Base-by-base conservation (phyloP, 805 yeast species). In the Sugiyamaella floridensis region DNA sequence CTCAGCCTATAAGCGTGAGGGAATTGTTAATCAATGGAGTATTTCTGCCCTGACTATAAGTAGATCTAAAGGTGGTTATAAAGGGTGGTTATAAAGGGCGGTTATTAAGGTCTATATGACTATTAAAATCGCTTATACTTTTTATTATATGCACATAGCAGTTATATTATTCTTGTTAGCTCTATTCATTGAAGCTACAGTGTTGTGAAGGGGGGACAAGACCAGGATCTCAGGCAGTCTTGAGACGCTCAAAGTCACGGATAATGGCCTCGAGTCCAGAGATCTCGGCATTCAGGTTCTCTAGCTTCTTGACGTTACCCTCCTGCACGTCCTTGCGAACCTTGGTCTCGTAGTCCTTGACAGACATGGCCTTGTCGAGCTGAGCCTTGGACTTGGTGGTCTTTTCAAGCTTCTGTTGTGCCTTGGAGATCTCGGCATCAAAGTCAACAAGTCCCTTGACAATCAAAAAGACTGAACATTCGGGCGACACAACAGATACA, bases 401-500 rank as follows among this genome's bases (percentile, higher is more conserved):
- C 69, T 84, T 85, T 55, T 70, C 77, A 63, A 90, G 76, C 75
- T 86, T 92, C 78, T 81, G 81, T 63, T 75, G 70, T 40, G 89
- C 93, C 78, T 92, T 93, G 61, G 75, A 66, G 63, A 93, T 86
- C 74, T 93, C 98, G 52, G 85, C 85, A 63, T 89, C 97, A 61
- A 90, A 79, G 69, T 92, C 97, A 60, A 93, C 83, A 67, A 86
- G 90, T 51, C 98, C 99, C 77, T 89, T 90, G 53, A 92, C 97
- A 67, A 93, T 77, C 29, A 92, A 80, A 64, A 89, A 96, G 18
- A 90, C 98, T 55, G 82, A 84, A 67, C 88, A 82, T 51, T 80
- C 85, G 47, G 95, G 85, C 54, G 81, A 80, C 54, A 92, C 88
- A 52, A 95, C 80, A 61, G 82, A 83, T 59, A 89, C 78, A 43